Evolutionary conservation across 129 eudicot species (phyloP).

Genomic region (Lactuca sativa): DNA sequence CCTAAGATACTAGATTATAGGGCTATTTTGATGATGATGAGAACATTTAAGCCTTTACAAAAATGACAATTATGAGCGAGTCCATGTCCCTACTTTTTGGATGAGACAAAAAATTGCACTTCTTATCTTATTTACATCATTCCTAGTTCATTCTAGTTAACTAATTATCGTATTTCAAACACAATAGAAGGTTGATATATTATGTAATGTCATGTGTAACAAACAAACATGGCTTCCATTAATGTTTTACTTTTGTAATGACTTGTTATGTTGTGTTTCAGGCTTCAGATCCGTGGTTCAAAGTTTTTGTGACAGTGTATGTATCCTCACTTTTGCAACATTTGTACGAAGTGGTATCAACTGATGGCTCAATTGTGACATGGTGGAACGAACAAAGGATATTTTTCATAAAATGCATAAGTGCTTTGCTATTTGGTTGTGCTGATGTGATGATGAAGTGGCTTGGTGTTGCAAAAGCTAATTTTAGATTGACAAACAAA

Average conservation of each 20-base stretch:
- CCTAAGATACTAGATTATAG: not conserved
- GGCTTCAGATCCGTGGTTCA: constrained; percentile 65
- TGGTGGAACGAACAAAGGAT: constrained; percentile 83
- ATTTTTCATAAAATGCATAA: constrained; percentile 55
- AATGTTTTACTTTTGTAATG: not conserved
- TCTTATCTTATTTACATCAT: not conserved
- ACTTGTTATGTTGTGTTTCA: constrained; percentile 25
- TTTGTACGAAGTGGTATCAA: constrained; percentile 56
- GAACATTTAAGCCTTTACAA: not conserved
- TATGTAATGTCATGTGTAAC: not conserved
- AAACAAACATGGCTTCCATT: not conserved
- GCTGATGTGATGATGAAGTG: constrained; percentile 56
- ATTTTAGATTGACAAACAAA: constrained; percentile 71
- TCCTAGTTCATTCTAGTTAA: not conserved
- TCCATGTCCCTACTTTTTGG: too few relatives aligned
- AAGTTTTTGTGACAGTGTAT: constrained; percentile 45
- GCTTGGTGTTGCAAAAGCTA: constrained; percentile 56
- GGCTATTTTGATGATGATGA: not conserved
- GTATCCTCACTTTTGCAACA: constrained; percentile 55
- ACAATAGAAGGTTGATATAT: not conserved
- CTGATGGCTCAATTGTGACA: constrained; percentile 54
- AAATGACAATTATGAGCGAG: too few relatives aligned
- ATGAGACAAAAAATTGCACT: too few relatives aligned
- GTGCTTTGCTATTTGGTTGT: constrained; percentile 67
- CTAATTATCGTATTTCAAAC: not conserved